Conservation (phyloP, 768 basidiomycete species). For the Auriculariales sp. region DNA sequence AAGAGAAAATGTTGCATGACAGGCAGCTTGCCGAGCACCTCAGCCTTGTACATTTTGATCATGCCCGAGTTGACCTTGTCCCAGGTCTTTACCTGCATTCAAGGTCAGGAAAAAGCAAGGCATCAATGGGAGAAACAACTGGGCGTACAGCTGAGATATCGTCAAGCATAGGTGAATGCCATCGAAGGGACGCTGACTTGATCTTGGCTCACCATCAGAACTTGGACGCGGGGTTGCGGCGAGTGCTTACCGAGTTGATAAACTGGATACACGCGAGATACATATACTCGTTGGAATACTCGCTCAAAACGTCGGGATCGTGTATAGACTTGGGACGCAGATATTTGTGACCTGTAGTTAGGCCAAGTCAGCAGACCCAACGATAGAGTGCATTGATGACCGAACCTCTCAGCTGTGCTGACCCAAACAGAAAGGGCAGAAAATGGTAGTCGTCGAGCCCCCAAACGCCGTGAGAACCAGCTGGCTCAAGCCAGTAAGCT, state of each 20-base stretch:
- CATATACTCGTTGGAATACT: conserved; percentile 87
- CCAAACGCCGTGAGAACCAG: conserved; percentile 98
- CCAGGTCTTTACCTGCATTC: conserved; percentile 70
- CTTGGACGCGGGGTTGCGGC: background rate
- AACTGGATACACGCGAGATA: conserved; percentile 93
- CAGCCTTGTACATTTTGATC: conserved; percentile 95
- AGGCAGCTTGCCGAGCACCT: conserved; percentile 89
- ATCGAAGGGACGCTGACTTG: conserved; percentile 86
- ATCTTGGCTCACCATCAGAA: conserved; percentile 33
- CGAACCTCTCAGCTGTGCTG: conserved; percentile 56
- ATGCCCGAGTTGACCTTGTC: conserved; percentile 93
- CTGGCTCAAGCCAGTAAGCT: conserved; percentile 94
- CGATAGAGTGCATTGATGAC: background rate
- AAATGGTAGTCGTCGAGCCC: conserved; percentile 96
- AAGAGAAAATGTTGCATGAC: conserved; percentile 95
- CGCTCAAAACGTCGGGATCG: conserved; percentile 79
- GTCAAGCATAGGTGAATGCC: conserved; percentile 99
- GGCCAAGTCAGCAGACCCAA: background rate
- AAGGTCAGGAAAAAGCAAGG: background rate
- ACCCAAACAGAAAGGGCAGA: conserved; percentile 78
- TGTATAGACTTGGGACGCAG: conserved; percentile 88
- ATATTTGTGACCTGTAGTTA: conserved; percentile 63
- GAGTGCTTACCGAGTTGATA: conserved; percentile 68
- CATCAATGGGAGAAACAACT: background rate
- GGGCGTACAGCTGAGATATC: conserved; percentile 72